Conservation (phyloP, 345 rosid species). For the Eucalyptus regnans region DNA sequence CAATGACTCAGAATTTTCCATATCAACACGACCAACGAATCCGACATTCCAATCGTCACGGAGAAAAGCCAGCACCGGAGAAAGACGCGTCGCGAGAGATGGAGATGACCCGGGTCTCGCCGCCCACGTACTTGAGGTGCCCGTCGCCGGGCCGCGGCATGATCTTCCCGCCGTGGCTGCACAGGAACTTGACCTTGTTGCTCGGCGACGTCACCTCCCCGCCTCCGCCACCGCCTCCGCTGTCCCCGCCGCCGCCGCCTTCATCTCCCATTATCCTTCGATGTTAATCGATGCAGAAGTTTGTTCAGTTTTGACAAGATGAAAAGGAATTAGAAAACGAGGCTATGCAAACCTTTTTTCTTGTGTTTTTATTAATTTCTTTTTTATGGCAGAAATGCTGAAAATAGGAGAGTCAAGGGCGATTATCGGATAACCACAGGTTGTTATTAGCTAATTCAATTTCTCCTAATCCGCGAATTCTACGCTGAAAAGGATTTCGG, state of each 20-base stretch:
- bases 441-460: background rate
- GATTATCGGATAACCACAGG: background rate
- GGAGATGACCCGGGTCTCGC: constrained; percentile 80
- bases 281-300: background rate
- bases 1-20: no score
- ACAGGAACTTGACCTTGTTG: constrained; percentile 53
- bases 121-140: constrained; percentile 76
- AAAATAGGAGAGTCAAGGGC: background rate
- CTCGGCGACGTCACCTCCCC: constrained; percentile 12
- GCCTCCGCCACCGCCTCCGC: background rate
- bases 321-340: background rate
- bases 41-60: background rate
- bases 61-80: constrained; percentile 24
- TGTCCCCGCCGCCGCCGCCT: background rate
- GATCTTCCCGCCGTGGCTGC: constrained; percentile 89
- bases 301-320: background rate
- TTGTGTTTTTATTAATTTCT: background rate
- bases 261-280: background rate
- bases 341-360: background rate
- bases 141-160: constrained; percentile 58
- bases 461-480: background rate
- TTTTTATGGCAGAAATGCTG: background rate
- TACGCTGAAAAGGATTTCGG: background rate
- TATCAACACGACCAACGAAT: background rate
- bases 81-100: constrained; percentile 41